Base-by-base conservation (phyloP, 805 yeast species). In the Kuraishia hungarica region DNA sequence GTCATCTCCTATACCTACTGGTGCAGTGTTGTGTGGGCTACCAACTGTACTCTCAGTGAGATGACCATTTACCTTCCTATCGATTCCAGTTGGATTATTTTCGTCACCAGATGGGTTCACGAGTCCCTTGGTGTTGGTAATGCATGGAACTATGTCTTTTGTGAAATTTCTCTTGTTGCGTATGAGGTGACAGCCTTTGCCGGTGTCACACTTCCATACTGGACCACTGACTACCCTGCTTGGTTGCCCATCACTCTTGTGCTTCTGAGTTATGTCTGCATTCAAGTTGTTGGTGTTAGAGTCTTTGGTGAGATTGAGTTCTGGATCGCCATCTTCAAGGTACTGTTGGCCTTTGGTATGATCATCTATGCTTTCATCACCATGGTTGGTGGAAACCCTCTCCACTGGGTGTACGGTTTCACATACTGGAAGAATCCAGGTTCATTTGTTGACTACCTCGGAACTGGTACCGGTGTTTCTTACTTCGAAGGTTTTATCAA, bases 321-420 rank as follows among this genome's bases (percentile, higher is more conserved):
- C 67, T 86, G 86, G 85, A 77, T 83, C 60, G 82, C 87, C 0
- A 62, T 78, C 19, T 72, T 87, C 67, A 87, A 87, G 67, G 81
- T 87, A 39, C 58, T 86, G 53, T 78, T 87, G 39, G 78, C 87
- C 62, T 64, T 82, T 22, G 89, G 90, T 21, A 72, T 84, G 58
- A 81, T 84, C 55, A 67, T 84, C 46, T 69, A 79, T 49, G 80
- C 84, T 58, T 68, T 80, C 63, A 76, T 81, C 47, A 79, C 83
- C 57, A 81, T 83, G 60, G 80, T 83, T 63, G 88, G 88, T 56
- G 88, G 88, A 58, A 86, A 81, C 50, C 88, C 89, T 22, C 29
- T 46, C 28, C 49, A 51, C 53, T 23, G 53, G 29, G 48, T 75
- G 73, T 61, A 63, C 64, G 50, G 54, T 1, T 53, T 53, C 53